These are phyloP conservation scores for Mediolabrus comicus DNA, from an alignment of 108 stramenopile genomes.

Conservation along the genomic window DNA sequence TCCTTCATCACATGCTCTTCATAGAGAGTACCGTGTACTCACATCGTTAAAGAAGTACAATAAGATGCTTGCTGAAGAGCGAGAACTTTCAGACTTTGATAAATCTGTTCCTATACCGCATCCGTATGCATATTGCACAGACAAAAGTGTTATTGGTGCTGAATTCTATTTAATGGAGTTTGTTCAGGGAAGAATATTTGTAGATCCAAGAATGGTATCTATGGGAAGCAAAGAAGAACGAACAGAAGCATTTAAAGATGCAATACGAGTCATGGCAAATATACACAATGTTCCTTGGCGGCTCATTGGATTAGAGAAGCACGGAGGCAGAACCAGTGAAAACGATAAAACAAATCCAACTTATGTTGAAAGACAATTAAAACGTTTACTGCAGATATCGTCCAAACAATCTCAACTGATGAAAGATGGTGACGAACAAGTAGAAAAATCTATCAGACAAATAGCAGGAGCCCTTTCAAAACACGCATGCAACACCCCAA, in stretches of 20 bases:
- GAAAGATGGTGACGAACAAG: constrained; percentile 16
- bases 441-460: constrained; percentile 24
- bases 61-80: not conserved
- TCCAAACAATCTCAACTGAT: constrained; percentile 65
- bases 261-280: constrained; percentile 77
- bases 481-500: constrained; percentile 54
- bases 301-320: constrained; percentile 66
- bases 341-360: constrained; percentile 1
- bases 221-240: constrained; percentile 54
- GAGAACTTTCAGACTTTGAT: not conserved
- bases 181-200: constrained; percentile 89
- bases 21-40: constrained; percentile 92
- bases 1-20: constrained; percentile 93
- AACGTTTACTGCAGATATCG: constrained; percentile 68
- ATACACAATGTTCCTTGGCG: constrained; percentile 61
- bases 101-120: constrained; percentile 83
- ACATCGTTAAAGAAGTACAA: constrained; percentile 71
- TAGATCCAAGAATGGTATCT: constrained; percentile 83
- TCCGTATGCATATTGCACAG: constrained; percentile 81
- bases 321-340: constrained; percentile 46
- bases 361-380: constrained; percentile 71
- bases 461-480: constrained; percentile 50
- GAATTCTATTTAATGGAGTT: constrained; percentile 97
- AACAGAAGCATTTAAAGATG: constrained; percentile 62
- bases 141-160: constrained; percentile 80